phyloP scores from a whole-genome alignment of 1,284 basidiomycete genomes.

The Cryptococcus jaspeensis region DNA sequence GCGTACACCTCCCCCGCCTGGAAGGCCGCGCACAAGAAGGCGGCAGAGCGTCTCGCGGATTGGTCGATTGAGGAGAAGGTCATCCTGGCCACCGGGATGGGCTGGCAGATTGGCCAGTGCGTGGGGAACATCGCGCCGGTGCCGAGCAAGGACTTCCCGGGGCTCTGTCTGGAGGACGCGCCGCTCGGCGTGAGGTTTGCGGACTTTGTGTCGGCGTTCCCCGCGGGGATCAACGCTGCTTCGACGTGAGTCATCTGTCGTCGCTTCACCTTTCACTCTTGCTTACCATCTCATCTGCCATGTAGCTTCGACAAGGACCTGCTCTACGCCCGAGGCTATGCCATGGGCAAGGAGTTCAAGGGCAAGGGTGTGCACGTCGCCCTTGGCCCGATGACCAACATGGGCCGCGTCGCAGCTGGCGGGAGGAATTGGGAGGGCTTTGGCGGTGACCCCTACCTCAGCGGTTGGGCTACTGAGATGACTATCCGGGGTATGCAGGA shows the following conservation, averaged over 20 bases:
- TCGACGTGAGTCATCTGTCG: slow-evolving; percentile 56
- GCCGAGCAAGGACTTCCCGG: slow-evolving; percentile 62
- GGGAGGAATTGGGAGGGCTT: slow-evolving; percentile 87
- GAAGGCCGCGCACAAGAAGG: slow-evolving; percentile 39
- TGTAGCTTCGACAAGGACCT: slow-evolving; percentile 65
- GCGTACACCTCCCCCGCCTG: slow-evolving; percentile 19
- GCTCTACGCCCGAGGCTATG: slow-evolving; percentile 68
- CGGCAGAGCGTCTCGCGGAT: slow-evolving; percentile 42
- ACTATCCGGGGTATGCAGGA: slow-evolving; percentile 72
- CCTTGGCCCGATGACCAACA: slow-evolving; percentile 56
- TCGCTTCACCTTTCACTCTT: neutral
- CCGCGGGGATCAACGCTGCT: slow-evolving; percentile 69
- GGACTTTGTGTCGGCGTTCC: slow-evolving; percentile 65
- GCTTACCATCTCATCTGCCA: neutral
- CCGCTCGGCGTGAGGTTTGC: slow-evolving; percentile 63
- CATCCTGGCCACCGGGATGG: slow-evolving; percentile 52
- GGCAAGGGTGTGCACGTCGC: slow-evolving; percentile 76
- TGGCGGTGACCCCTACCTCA: slow-evolving; percentile 64
- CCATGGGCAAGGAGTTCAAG: slow-evolving; percentile 73
- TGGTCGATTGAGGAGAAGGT: slow-evolving; percentile 55
- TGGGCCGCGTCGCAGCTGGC: slow-evolving; percentile 62
- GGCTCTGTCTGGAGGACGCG: slow-evolving; percentile 62
- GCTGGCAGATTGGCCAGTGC: slow-evolving; percentile 55
- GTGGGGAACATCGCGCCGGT: slow-evolving; percentile 68
- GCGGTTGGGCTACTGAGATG: slow-evolving; percentile 66